Conservation (phyloP, 495 filamentous ascomycete genomes). For the Echria macrotheca region DNA sequence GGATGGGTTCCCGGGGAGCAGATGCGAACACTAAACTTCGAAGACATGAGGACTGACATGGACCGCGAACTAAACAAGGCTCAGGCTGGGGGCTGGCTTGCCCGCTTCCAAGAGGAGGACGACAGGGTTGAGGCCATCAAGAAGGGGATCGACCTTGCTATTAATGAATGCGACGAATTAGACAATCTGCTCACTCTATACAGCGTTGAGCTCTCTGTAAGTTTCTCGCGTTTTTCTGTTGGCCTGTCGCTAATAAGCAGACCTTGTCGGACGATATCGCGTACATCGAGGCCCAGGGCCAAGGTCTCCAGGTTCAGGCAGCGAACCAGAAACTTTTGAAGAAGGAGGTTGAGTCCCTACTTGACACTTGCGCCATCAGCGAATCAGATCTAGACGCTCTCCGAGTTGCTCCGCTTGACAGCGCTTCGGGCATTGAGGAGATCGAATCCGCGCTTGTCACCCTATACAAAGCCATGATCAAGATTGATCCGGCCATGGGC, state of each 20-base stretch:
- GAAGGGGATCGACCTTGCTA: constrained; percentile 75
- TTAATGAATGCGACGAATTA: constrained; percentile 90
- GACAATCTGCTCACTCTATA: constrained; percentile 91
- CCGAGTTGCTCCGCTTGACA: constrained; percentile 67
- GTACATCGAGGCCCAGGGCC: constrained; percentile 94
- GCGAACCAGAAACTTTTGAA: constrained; percentile 94
- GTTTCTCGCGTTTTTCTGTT: constrained; percentile 25
- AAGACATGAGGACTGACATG: constrained; percentile 75
- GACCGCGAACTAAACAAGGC: constrained; percentile 83
- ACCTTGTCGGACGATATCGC: constrained; percentile 92
- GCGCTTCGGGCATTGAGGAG: constrained; percentile 59
- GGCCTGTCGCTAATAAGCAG: constrained; percentile 48
- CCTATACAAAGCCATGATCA: constrained; percentile 89
- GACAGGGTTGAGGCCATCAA: constrained; percentile 79
- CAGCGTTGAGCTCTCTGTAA: constrained; percentile 85
- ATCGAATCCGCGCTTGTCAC: constrained; percentile 73
- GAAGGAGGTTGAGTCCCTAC: constrained; percentile 72
- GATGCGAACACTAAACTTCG: constrained; percentile 64
- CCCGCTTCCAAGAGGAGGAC: constrained; percentile 81
- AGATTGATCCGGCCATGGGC: constrained; percentile 76
- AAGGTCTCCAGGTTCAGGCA: constrained; percentile 93
- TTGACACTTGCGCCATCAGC: constrained; percentile 85
- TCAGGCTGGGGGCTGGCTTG: constrained; percentile 89
- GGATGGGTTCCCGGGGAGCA: constrained; percentile 77
- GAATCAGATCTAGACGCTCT: constrained; percentile 66